These are phyloP conservation scores for Stylosanthes scabra DNA, from an alignment of 331 rosid genomes.

Conservation along the genomic window DNA sequence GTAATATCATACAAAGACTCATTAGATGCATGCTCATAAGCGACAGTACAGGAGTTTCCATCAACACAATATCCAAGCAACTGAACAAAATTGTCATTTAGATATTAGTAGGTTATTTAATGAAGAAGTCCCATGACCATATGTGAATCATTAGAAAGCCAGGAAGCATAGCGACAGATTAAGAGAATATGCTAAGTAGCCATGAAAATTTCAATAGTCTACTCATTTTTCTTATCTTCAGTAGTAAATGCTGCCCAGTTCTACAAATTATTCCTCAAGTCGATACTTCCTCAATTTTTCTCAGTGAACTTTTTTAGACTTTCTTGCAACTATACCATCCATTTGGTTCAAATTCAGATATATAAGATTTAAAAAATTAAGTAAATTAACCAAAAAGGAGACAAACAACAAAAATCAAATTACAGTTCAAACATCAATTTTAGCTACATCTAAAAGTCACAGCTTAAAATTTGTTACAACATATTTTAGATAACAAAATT, in stretches of 20 bases:
- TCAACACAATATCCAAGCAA: slow-evolving; percentile 84
- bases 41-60: slow-evolving; percentile 78
- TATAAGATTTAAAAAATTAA: slow-evolving; percentile 11
- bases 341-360: slow-evolving; percentile 61
- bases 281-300: slow-evolving; percentile 89
- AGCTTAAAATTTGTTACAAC: slow-evolving; percentile 6
- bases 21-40: slow-evolving; percentile 86
- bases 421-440: slow-evolving; percentile 25
- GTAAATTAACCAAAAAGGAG: slow-evolving; percentile 1
- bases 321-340: slow-evolving; percentile 71
- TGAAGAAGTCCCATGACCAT: too few relatives aligned
- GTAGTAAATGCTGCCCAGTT: slow-evolving; percentile 54
- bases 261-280: slow-evolving; percentile 78
- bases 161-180: too few relatives aligned
- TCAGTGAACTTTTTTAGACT: slow-evolving; percentile 83
- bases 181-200: too few relatives aligned
- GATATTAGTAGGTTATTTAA: too few relatives aligned
- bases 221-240: background rate
- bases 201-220: too few relatives aligned
- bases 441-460: background rate
- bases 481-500: background rate
- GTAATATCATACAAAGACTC: slow-evolving; percentile 92
- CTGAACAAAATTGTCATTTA: slow-evolving; percentile 69
- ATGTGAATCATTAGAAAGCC: too few relatives aligned
- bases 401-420: slow-evolving; percentile 17